A percentile compares a stretch with the other conserved stretches of the same genome.
phyloP scores from a whole-genome alignment of 352 stramenopile species.

The Phytophthora ohioensis region DNA sequence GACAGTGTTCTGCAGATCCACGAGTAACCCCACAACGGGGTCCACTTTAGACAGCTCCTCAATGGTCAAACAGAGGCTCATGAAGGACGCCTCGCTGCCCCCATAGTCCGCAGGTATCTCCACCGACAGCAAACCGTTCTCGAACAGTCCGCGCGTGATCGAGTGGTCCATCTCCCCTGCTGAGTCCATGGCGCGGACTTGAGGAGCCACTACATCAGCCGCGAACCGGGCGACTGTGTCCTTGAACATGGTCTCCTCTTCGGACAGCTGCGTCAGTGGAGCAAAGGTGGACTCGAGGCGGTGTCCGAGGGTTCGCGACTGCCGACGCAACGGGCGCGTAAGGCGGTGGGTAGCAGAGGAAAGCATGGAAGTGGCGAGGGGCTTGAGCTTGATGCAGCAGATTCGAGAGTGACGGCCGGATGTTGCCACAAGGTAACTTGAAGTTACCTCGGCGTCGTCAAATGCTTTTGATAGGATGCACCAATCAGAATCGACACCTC shows the following conservation, averaged over 20 bases:
- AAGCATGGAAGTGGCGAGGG: slow-evolving; percentile 3
- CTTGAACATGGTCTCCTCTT: slow-evolving; percentile 80
- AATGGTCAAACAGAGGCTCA: slow-evolving; percentile 95
- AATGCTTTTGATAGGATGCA: slow-evolving; percentile 36
- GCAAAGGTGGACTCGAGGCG: slow-evolving; percentile 38
- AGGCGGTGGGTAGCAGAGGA: slow-evolving; percentile 4
- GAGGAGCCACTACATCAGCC: slow-evolving; percentile 82
- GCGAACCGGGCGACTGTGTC: slow-evolving; percentile 88
- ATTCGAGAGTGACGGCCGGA: slow-evolving; percentile 22
- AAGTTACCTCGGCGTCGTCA: slow-evolving; percentile 13
- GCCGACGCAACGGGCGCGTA: slow-evolving; percentile 5
- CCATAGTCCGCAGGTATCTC: slow-evolving; percentile 95
- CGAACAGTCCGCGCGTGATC: slow-evolving; percentile 93
- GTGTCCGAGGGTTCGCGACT: neutral
- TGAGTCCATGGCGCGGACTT: slow-evolving; percentile 94
- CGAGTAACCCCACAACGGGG: slow-evolving; percentile 94
- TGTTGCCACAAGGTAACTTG: slow-evolving; percentile 5
- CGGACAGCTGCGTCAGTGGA: slow-evolving; percentile 66
- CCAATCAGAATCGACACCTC: neutral
- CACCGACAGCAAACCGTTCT: slow-evolving; percentile 95
- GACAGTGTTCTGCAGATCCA: slow-evolving; percentile 96
- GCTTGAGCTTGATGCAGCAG: slow-evolving; percentile 16
- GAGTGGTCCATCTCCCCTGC: slow-evolving; percentile 90
- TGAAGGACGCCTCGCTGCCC: slow-evolving; percentile 95
- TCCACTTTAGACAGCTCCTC: slow-evolving; percentile 98